Percentiles rank a stretch among this genome's conserved stretches.
Conservation (phyloP, 192 early-diverging fungal genomes). For the Podila verticillata region DNA sequence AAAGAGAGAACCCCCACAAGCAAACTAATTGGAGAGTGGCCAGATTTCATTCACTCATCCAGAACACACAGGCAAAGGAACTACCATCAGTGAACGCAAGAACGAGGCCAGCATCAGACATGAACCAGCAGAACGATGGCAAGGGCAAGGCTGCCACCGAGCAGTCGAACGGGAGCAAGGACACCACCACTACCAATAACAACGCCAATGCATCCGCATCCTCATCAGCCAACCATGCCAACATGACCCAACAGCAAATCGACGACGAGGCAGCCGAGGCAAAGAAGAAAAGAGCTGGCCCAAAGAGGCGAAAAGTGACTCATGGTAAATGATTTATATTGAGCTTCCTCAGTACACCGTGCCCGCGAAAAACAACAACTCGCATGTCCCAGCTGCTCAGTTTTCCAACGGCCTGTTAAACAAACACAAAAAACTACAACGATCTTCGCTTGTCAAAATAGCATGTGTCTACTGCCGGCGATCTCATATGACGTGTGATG, state of each 20-base stretch:
- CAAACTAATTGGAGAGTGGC: too few relatives aligned
- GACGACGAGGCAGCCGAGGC: constrained; percentile 50
- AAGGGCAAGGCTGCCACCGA: neutral
- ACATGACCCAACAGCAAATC: constrained; percentile 18
- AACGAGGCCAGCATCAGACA: neutral
- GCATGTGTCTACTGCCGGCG: constrained; percentile 96
- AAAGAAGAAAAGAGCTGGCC: constrained; percentile 68
- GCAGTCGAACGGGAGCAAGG: neutral
- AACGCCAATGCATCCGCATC: neutral
- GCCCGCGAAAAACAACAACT: neutral
- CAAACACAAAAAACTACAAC: too few relatives aligned
- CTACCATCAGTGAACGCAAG: too few relatives aligned
- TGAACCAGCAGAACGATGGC: constrained; percentile 3
- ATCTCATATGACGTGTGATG: constrained; percentile 97
- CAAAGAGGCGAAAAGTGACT: constrained; percentile 70
- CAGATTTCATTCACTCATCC: too few relatives aligned
- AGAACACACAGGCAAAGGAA: too few relatives aligned
- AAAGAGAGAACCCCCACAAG: too few relatives aligned
- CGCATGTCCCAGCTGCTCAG: neutral
- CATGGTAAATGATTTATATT: constrained; percentile 55
- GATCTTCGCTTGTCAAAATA: constrained; percentile 18
- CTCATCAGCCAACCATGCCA: neutral
- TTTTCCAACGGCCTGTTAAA: too few relatives aligned
- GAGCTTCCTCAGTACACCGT: neutral
- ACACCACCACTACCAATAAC: neutral